phyloP scores from a whole-genome alignment of 1,284 basidiomycete species.

The Violaceomyces palustris region DNA sequence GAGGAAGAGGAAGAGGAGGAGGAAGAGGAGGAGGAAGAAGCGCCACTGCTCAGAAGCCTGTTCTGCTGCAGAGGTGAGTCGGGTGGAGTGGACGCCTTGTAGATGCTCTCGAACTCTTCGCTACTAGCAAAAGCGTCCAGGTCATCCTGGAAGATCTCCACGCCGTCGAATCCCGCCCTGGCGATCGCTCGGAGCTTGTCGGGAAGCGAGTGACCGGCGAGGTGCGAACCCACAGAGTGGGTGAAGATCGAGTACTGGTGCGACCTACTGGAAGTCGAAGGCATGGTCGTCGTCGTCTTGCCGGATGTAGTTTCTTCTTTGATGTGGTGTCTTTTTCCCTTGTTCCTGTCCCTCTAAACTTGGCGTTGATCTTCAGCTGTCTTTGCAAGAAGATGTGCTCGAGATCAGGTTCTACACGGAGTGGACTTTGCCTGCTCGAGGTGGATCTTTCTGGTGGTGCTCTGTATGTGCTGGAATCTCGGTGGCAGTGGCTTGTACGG shows the following conservation, averaged over 20 bases:
- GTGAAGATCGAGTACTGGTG: slow-evolving; percentile 34
- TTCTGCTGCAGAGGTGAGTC: slow-evolving; percentile 21
- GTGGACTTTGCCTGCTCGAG: no score
- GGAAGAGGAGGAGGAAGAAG: slow-evolving; percentile 3
- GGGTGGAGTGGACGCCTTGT: slow-evolving; percentile 22
- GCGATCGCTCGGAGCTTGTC: slow-evolving; percentile 47
- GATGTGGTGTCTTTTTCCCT: no score
- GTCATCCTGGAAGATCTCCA: slow-evolving; percentile 53
- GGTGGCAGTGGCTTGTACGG: no score
- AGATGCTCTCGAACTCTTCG: slow-evolving; percentile 26
- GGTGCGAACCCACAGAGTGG: slow-evolving; percentile 30
- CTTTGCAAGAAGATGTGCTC: no score
- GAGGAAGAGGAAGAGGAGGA: slow-evolving; percentile 7
- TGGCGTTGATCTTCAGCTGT: no score
- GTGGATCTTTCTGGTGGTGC: no score
- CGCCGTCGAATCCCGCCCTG: slow-evolving; percentile 42
- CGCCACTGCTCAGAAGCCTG: slow-evolving; percentile 6
- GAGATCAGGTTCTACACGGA: no score
- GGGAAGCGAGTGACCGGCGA: slow-evolving; percentile 41
- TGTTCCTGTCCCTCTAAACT: no score
- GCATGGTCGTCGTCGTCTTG: no score
- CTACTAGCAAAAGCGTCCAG: slow-evolving; percentile 44
- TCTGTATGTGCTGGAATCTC: no score
- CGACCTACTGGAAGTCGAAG: slow-evolving; percentile 7
- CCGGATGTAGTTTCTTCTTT: no score